These are phyloP conservation scores for Cyberlindnera americana DNA, from an alignment of 805 yeast genomes.

Conservation along the genomic window DNA sequence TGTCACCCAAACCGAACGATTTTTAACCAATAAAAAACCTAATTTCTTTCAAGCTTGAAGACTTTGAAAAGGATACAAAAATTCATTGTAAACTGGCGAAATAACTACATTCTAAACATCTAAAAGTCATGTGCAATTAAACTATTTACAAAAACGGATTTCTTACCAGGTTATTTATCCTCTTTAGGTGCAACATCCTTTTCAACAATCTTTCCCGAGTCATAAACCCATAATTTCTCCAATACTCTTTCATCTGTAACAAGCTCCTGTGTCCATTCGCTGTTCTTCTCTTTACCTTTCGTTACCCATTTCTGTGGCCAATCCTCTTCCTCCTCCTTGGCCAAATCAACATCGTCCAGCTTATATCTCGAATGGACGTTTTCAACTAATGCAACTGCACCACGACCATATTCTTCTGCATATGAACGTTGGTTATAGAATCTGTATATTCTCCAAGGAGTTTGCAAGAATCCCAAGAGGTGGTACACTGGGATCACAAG, in stretches of 20 bases:
- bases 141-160: neutral
- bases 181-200: too few relatives aligned
- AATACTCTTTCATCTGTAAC: slow-evolving; percentile 65
- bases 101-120: too few relatives aligned
- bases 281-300: slow-evolving; percentile 63
- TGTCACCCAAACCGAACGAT: too few relatives aligned
- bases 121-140: too few relatives aligned
- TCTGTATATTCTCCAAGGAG: slow-evolving; percentile 73
- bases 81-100: too few relatives aligned
- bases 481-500: slow-evolving; percentile 74
- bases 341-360: slow-evolving; percentile 36
- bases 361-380: slow-evolving; percentile 48
- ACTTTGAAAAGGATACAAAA: too few relatives aligned
- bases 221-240: slow-evolving; percentile 46
- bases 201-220: slow-evolving; percentile 15
- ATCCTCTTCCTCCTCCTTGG: slow-evolving; percentile 65
- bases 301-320: slow-evolving; percentile 89
- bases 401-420: slow-evolving; percentile 59
- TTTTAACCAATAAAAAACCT: too few relatives aligned
- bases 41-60: too few relatives aligned
- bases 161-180: too few relatives aligned
- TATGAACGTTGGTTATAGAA: slow-evolving; percentile 72
- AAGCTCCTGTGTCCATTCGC: slow-evolving; percentile 87
- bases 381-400: slow-evolving; percentile 50
- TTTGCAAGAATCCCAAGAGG: slow-evolving; percentile 69